Conservation (phyloP, 352 stramenopile species). For the Hyaloperonospora brassicae region DNA sequence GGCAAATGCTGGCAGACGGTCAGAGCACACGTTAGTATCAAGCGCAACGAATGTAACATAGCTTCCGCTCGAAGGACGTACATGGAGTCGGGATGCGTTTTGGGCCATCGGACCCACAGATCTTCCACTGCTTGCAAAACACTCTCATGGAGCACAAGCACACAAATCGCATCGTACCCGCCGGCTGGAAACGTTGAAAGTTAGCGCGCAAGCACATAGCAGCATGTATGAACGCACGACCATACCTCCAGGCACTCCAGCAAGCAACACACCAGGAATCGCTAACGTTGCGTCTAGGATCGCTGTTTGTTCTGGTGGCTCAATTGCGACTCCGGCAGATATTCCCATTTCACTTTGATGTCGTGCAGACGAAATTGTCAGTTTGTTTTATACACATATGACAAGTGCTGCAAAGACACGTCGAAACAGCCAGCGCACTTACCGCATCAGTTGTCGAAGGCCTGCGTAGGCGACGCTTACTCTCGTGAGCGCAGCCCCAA, state of each 20-base stretch:
- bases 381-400: background rate
- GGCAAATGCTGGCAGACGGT: conserved; percentile 43
- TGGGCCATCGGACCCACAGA: conserved; percentile 68
- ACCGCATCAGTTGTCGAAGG: conserved; percentile 79
- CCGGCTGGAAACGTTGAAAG: conserved; percentile 54
- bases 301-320: conserved; percentile 87
- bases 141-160: conserved; percentile 64
- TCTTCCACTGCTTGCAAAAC: conserved; percentile 53
- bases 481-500: conserved; percentile 41
- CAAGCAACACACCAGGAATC: conserved; percentile 90
- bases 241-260: conserved; percentile 88
- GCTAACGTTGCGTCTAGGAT: conserved; percentile 90
- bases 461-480: conserved; percentile 69
- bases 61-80: conserved; percentile 18
- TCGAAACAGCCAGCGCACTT: background rate
- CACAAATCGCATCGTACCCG: conserved; percentile 95
- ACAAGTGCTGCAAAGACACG: background rate
- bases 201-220: background rate
- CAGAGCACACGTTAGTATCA: background rate
- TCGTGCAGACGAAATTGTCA: background rate
- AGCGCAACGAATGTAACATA: conserved; percentile 2
- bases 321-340: conserved; percentile 85
- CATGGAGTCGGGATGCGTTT: conserved; percentile 34
- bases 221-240: background rate
- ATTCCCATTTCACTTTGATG: conserved; percentile 79